Evolutionary conservation across 805 yeast species (phyloP), one percentile per base, ranked within the genome.

Genomic region (Sungouiella thailandica): DNA sequence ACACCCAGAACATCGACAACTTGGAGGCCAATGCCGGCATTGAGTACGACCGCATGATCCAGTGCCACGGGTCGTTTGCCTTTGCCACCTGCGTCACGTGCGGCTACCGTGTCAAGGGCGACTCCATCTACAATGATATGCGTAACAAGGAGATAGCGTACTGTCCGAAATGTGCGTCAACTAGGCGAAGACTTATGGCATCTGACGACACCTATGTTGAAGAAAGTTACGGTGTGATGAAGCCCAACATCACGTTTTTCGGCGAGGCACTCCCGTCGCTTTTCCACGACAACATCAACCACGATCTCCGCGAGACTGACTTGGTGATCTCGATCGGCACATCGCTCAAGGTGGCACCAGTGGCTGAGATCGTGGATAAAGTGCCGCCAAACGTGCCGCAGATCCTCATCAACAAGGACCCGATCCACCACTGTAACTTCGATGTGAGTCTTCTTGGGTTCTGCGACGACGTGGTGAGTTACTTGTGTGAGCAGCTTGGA

Each of bases 1-100:
- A 88, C 57, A 86, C 96, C 2, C 96, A 88, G 54, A 88, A 88
- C 52, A 88, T 88, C 32, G 96, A 88, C 57, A 86, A 88, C 51
- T 56, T 88, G 42, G 96, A 87, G 60, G 73, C 75, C n/a, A 74
- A 76, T 43, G 95, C 84, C 0, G 96, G 96, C 4, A 70, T 88
- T 6, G 55, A 64, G 6, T 58, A 69, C 2, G 85, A 80, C 6
- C 79, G 77, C 46, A 55, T 83, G 42, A 83, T 88, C 16, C 96
- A 87, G 58, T 88, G 96, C 53, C 96, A 88, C 58, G 96, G 96
- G 1, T 84, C 95, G 2, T 88, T 88, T 58, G 95, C 94, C 0
- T 73, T 76, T 0, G 96, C 96, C 7, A 76, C 88, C 3, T 88
- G 97, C 53, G 68, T 79, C 23, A 78, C 89, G 3, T 88, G 97